phyloP scores from a whole-genome alignment of 768 basidiomycete genomes.

The Podaxis mareebaensis region DNA sequence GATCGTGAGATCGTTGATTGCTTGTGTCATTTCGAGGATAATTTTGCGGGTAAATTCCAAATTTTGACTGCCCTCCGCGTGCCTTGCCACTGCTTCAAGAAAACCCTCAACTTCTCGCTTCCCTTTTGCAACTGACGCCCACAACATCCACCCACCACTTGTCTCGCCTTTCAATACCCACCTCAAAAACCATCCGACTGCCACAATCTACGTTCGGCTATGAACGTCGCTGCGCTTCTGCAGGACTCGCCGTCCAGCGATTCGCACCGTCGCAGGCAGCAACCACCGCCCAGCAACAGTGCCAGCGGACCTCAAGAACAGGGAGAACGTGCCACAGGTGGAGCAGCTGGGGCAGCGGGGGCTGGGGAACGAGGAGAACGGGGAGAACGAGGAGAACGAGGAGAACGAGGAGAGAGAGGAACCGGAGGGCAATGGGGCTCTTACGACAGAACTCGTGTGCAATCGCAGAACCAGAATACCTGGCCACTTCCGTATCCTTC shows the following conservation, averaged over 20 bases:
- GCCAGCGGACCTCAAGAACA: slow-evolving; percentile 4
- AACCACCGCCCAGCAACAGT: slow-evolving; percentile 4
- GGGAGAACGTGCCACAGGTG: slow-evolving; percentile 1
- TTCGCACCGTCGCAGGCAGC: slow-evolving; percentile 10
- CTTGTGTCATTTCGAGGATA: slow-evolving; percentile 20
- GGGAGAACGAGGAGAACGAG: slow-evolving; percentile 8
- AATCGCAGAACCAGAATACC: slow-evolving; percentile 14
- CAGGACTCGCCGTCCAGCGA: slow-evolving; percentile 22
- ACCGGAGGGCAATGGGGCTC: slow-evolving; percentile 5
- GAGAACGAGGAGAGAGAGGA: slow-evolving; percentile 9
- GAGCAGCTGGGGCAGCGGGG: neutral
- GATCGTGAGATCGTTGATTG: slow-evolving; percentile 23
- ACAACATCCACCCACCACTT: neutral
- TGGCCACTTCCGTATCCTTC: slow-evolving; percentile 9
- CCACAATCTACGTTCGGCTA: slow-evolving; percentile 5
- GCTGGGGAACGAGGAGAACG: neutral
- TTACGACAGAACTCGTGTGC: slow-evolving; percentile 14
- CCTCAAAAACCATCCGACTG: neutral
- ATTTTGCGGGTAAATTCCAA: slow-evolving; percentile 19
- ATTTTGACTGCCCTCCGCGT: slow-evolving; percentile 20
- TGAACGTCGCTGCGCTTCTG: slow-evolving; percentile 24
- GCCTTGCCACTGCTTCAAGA: slow-evolving; percentile 16
- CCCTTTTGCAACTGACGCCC: slow-evolving; percentile 13
- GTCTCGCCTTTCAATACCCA: neutral
- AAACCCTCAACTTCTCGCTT: slow-evolving; percentile 12